These are phyloP conservation scores for Bocquillonia castaneifolia DNA, from an alignment of 441 rosid genomes.

Conservation along the genomic window DNA sequence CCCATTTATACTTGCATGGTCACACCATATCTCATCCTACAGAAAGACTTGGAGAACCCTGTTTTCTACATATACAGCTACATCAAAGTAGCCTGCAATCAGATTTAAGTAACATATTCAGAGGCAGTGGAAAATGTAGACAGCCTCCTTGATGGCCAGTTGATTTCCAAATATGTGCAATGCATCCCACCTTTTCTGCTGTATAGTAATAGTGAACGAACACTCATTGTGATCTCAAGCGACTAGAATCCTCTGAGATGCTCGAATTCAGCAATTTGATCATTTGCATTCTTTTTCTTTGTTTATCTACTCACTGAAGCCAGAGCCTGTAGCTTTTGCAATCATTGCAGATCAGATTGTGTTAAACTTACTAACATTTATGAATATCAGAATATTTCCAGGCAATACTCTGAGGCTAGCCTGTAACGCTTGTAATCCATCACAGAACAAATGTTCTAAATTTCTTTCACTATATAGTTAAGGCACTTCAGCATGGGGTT, in stretches of 20 bases:
- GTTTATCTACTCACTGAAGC: neutral
- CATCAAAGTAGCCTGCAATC: neutral
- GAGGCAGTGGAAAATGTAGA: neutral
- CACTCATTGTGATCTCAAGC: neutral
- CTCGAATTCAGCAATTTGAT: neutral
- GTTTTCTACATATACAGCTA: neutral
- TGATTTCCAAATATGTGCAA: neutral
- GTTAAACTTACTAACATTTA: neutral
- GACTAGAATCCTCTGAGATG: neutral
- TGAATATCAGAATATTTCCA: neutral
- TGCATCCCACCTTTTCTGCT: neutral
- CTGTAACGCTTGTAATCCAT: neutral
- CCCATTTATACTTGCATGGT: neutral
- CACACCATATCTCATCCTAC: neutral
- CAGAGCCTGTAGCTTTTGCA: neutral
- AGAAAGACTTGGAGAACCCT: neutral
- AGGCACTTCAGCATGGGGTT: neutral
- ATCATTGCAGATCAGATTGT: neutral
- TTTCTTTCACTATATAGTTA: neutral
- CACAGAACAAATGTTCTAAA: neutral
- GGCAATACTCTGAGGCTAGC: neutral
- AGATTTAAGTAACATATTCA: neutral
- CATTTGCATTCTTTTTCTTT: neutral
- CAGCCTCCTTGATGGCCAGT: neutral
- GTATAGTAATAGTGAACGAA: neutral